Base-by-base conservation (phyloP, 2,329 filamentous ascomycete genomes). In the Trichoderma sp. region DNA sequence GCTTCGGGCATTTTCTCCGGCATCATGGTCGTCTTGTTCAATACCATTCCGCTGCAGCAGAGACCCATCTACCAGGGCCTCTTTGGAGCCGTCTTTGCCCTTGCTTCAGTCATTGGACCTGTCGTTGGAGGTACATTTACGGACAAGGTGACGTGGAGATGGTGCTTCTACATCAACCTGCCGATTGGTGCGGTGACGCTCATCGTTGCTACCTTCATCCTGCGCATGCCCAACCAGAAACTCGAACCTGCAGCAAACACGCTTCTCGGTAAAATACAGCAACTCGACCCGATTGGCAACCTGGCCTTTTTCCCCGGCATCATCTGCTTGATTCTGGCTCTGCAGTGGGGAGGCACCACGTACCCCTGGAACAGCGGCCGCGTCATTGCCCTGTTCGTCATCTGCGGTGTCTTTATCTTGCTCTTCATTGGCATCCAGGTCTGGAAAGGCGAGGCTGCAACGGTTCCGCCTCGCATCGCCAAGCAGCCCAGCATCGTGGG, bases 311-410 rank as follows among this genome's bases (percentile, higher is more conserved):
- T 63, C n/a, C 66, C 66, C 5, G 57, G 49, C 14, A 56, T 63
- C 6, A 35, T 68, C 49, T 63, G 57, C 35, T 19, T 68, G 35
- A 31, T 68, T 13, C 59, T 68, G 14, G 82, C 82, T 11, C 75
- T 86, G 5, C 82, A 84, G 63, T 85, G 81, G 81, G 80, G 80
- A 63, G 81, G 79, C 16, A 74, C 71, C 14, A 74, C 73, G 31
- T 78, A 79, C 56, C 40, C 68, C 11, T 74, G 71, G 72, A 59
- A 37, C 24, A 68, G 70, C 27, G 72, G 71, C 10, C 68, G 73
- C 24, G 76, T 82, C 71, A 79, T 83, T 62, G 78, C 73, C 0
- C 76, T 82, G 6, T 71, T 83, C n/a, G 76, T 81, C 27, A 53
- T 79, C 14, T 79, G 77, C 56, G 76, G 70, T 31, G 72, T 80